phyloP scores from a whole-genome alignment of 23 red algal species.

The Gracilaria domingensis region DNA sequence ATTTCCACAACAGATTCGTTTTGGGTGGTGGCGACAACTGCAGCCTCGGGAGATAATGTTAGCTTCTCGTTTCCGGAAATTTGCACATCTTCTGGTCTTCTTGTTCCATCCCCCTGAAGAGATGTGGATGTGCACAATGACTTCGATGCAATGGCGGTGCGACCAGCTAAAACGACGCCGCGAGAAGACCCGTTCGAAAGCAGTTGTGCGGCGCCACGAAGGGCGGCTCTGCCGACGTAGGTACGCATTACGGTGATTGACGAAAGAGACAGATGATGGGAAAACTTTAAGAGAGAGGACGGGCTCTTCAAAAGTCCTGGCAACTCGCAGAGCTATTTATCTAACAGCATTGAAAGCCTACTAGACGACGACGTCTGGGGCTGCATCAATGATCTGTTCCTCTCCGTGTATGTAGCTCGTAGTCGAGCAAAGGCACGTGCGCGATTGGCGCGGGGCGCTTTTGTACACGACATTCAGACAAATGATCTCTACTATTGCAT shows the following conservation, averaged over 20 bases:
- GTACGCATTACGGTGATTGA: not conserved
- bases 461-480: not conserved
- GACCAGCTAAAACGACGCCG: slow-evolving; percentile 8
- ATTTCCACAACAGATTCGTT: slow-evolving; percentile 20
- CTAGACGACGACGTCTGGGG: not conserved
- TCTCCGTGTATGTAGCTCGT: not conserved
- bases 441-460: not conserved
- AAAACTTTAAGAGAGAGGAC: not conserved
- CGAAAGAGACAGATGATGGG: not conserved
- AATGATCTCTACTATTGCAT: not conserved
- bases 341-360: not conserved
- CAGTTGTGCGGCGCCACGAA: slow-evolving; percentile 27
- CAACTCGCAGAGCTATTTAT: too few relatives aligned
- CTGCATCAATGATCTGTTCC: not conserved
- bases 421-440: not conserved
- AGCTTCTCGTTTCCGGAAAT: slow-evolving; percentile 29
- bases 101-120: not conserved
- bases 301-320: not conserved
- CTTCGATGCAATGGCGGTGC: slow-evolving; percentile 26
- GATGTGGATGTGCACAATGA: slow-evolving; percentile 6
- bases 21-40: not conserved
- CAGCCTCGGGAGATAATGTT: not conserved
- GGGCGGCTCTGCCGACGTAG: slow-evolving; percentile 20
- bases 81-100: slow-evolving; percentile 10
- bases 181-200: slow-evolving; percentile 11